These are phyloP conservation scores for Colletotrichum navitas DNA, from an alignment of 2,329 filamentous ascomycete species.

Conservation along the genomic window DNA sequence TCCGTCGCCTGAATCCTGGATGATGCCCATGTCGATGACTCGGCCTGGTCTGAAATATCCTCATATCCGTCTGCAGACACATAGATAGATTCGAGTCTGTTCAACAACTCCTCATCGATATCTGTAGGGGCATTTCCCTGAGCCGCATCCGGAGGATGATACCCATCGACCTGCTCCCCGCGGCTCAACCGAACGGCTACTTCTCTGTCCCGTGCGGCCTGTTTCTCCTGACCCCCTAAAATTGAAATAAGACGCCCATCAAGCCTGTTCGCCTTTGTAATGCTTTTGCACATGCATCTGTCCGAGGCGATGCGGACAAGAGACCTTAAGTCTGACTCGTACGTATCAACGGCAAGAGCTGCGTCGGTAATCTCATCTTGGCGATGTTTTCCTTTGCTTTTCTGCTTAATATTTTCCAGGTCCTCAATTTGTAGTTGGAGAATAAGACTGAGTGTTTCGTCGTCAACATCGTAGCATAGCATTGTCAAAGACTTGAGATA, in stretches of 20 bases:
- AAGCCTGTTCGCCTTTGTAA: conserved; percentile 43
- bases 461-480: neutral
- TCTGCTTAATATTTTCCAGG: neutral
- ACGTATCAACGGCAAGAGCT: conserved; percentile 36
- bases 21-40: neutral
- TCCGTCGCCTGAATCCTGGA: neutral
- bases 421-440: neutral
- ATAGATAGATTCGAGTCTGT: neutral
- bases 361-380: conserved; percentile 30
- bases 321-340: conserved; percentile 38
- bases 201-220: conserved; percentile 15
- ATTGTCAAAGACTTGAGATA: neutral
- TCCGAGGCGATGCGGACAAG: conserved; percentile 30
- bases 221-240: conserved; percentile 11
- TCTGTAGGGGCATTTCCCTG: neutral
- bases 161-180: neutral
- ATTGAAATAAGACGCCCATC: conserved; percentile 41
- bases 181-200: conserved; percentile 1
- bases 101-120: neutral
- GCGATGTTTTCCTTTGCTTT: neutral
- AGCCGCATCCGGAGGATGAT: neutral
- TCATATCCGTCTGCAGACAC: neutral
- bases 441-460: neutral
- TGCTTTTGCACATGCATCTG: conserved; percentile 42
- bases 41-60: neutral